Evolutionary conservation across 192 early-diverging fungal genomes (phyloP), one percentile per base, ranked within the genome.

Genomic region (Mortierella claussenii): DNA sequence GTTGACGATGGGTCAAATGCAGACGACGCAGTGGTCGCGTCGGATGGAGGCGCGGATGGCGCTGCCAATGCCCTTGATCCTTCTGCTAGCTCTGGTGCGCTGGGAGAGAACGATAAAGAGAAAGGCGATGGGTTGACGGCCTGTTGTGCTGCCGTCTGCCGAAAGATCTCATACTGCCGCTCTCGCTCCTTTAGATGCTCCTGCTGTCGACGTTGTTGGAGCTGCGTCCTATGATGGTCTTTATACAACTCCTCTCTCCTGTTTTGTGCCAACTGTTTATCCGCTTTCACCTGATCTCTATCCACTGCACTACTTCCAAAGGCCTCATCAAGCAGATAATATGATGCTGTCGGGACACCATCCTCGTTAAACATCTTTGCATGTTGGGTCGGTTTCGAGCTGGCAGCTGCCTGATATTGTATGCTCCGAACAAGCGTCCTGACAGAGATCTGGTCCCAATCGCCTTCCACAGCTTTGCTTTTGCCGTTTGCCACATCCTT

Each of bases 401-500:
- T 53, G 17, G 27, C 1, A 4, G 28, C 26, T 23, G 9, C 18
- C 30, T 28, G 7, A 27, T 53, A n/a, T n/a, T 53, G 50, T 20
- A 27, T 31, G n/a, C 32, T 28, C 23, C 20, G 63, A 45, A 76
- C 47, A 55, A 55, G 57, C 1, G 73, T 76, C 31, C 50, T 15
- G 3, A 76, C 59, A 1, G 33, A 12, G 3, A 23, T 27, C 13
- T 32, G 34, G 32, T 67, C 64, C 73, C 73, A 76, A 50, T 76
- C 58, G 0, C 53, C 59, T 1, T 15, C 23, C 2, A 76, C 73
- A 11, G 73, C 63, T 20, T 48, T 31, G 9, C 54, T 60, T 20
- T 56, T 59, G 0, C 64, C 64, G 0, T 44, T 17, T 0, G 73
- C 73, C 11, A 76, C 63, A 12, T 21, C 45, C 64, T 76, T 76